Percentiles rank a stretch among this genome's conserved stretches.
phyloP scores from a whole-genome alignment of 148 eudicot species.

The Fagopyrum esculentum region DNA sequence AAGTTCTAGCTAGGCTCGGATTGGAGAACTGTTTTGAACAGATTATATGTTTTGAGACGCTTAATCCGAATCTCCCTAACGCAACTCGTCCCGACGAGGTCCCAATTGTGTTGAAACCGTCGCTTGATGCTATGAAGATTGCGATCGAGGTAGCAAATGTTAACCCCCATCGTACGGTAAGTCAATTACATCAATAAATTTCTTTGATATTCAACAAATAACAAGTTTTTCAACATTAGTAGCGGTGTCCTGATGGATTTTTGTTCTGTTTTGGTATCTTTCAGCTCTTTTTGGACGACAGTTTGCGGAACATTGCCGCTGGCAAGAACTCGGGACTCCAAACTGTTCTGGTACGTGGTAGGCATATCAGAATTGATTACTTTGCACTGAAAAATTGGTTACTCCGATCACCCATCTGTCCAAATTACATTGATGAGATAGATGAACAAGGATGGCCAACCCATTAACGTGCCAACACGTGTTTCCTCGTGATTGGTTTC shows the following conservation, averaged over 20 bases:
- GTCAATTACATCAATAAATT: neutral
- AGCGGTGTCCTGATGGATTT: neutral
- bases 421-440: neutral
- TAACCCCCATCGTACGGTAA: conserved; percentile 70
- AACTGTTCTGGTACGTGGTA: conserved; percentile 54
- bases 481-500: neutral
- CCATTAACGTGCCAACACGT: neutral
- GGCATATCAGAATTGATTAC: neutral
- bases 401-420: neutral
- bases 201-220: neutral
- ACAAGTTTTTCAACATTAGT: neutral
- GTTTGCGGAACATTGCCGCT: conserved; percentile 51
- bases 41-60: conserved; percentile 75
- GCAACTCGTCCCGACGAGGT: conserved; percentile 52
- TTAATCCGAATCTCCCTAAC: conserved; percentile 62
- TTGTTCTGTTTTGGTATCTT: conserved; percentile 5
- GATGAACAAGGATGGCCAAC: neutral
- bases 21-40: conserved; percentile 70
- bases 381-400: neutral
- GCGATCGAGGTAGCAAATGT: conserved; percentile 54
- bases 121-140: conserved; percentile 57
- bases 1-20: conserved; percentile 59
- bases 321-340: conserved; percentile 64
- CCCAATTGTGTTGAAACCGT: conserved; percentile 73
- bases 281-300: conserved; percentile 86